These are phyloP conservation scores for Stachybotrys chartarum DNA, from an alignment of 2,329 filamentous ascomycete genomes.

Conservation along the genomic window DNA sequence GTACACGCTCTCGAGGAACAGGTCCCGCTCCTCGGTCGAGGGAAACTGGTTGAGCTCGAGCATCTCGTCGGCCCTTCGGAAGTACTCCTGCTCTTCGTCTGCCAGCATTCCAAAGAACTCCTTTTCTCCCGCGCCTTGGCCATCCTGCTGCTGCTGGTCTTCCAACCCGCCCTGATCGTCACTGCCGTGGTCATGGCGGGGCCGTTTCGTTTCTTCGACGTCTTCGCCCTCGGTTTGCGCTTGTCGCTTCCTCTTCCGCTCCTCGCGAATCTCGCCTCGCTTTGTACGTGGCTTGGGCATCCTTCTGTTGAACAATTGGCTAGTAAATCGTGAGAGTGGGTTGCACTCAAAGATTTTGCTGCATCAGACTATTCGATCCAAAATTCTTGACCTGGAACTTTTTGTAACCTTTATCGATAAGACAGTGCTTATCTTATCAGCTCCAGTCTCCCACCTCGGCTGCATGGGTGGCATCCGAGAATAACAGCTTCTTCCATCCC, in stretches of 20 bases:
- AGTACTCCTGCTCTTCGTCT: slow-evolving; percentile 92
- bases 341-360: too few species aligned
- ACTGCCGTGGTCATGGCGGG: slow-evolving; percentile 14
- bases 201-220: slow-evolving; percentile 15
- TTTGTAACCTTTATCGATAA: background rate
- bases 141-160: slow-evolving; percentile 14
- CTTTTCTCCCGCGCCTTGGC: slow-evolving; percentile 38
- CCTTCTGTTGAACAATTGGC: background rate
- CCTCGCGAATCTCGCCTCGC: slow-evolving; percentile 28
- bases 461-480: too few species aligned
- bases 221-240: slow-evolving; percentile 17
- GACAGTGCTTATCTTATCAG: background rate
- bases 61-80: slow-evolving; percentile 80
- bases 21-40: slow-evolving; percentile 60
- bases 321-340: background rate
- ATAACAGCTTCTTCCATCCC: too few species aligned
- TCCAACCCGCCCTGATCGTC: slow-evolving; percentile 14
- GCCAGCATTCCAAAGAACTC: slow-evolving; percentile 92
- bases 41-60: slow-evolving; percentile 86
- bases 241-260: slow-evolving; percentile 31
- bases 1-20: slow-evolving; percentile 77
- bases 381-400: too few species aligned
- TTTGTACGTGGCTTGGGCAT: slow-evolving; percentile 40
- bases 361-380: too few species aligned
- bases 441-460: background rate